Evolutionary conservation across 2,329 filamentous ascomycete genomes (phyloP), one percentile per base, ranked within the genome.

Genomic region (Cladosporium sp.): DNA sequence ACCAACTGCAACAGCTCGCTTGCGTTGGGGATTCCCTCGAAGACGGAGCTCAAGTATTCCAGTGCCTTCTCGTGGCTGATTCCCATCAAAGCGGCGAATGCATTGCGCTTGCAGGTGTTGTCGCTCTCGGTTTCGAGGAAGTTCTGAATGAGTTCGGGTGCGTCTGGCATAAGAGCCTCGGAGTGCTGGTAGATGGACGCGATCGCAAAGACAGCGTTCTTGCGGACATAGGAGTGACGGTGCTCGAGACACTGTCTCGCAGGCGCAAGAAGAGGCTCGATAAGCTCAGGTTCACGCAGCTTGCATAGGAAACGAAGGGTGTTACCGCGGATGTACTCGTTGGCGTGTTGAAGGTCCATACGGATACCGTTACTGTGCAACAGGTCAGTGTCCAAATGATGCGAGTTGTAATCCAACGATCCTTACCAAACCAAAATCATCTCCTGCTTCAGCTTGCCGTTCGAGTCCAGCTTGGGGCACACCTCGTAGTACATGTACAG

Each of bases 401-500:
- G 54, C 25, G 11, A 56, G 18, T 48, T 51, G 14, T 36, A 36
- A 28, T 54, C 39, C 21, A 36, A n/a, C 51, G 21, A 72, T 79
- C 77, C 84, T 72, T 81, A 97, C 94, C 95, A 99, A 74, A 99
- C 95, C 75, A 99, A 83, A 78, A 99, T 99, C 92, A 97, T 98
- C 82, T 99, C 95, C 81, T 99, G 95, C 85, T 97, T 97, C 70
- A 99, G 84, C 85, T 98, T 99, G 75, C 95, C 95, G 76, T 85
- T 89, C 63, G 89, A 85, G 79, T 99, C 95, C 66, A 93, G 89
- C 83, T 99, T 99, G 48, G 94, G 95, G 79, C 95, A 98, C 78
- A 98, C 95, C 82, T 99, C 95, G 78, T 98, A 97, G 84, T 99
- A 99, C 80, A 99, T 95, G 82, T 99, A 99, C 64, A 99, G 87